Evolutionary conservation across 2,329 filamentous ascomycete genomes (phyloP).

Genomic region (Ophiostoma pallidulum): DNA sequence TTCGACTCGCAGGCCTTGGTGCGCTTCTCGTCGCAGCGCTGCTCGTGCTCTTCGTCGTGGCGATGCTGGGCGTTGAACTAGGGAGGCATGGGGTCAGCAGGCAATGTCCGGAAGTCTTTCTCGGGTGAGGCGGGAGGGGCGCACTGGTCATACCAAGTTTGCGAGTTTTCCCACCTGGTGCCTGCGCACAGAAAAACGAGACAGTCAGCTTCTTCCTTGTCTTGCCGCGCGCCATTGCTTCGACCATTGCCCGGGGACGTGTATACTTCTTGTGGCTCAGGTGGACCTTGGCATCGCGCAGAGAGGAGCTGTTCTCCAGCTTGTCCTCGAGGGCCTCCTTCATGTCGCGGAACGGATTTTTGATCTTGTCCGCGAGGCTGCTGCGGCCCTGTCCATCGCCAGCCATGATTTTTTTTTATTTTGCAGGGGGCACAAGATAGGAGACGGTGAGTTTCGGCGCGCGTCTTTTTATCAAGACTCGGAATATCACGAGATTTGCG

Average conservation of each 20-base stretch:
- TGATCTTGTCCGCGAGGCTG: slow-evolving; percentile 37
- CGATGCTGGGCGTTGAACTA: slow-evolving; percentile 79
- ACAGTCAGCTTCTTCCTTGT: background rate
- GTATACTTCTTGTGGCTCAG: slow-evolving; percentile 54
- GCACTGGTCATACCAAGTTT: slow-evolving; percentile 41
- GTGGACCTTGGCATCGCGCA: slow-evolving; percentile 48
- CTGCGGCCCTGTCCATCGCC: background rate
- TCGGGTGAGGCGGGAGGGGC: no score
- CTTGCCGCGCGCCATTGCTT: no score
- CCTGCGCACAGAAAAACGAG: slow-evolving; percentile 24
- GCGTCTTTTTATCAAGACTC: no score
- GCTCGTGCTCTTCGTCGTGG: slow-evolving; percentile 88
- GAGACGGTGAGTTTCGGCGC: no score
- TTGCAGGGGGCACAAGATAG: no score
- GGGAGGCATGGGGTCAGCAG: background rate
- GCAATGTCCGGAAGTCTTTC: no score
- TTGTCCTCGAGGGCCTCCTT: slow-evolving; percentile 48
- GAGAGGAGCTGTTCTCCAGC: slow-evolving; percentile 38
- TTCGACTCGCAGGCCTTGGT: slow-evolving; percentile 61
- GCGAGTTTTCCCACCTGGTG: slow-evolving; percentile 54
- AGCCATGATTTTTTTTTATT: no score
- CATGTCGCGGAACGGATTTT: slow-evolving; percentile 36
- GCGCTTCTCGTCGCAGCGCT: slow-evolving; percentile 73
- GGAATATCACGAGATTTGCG: no score
- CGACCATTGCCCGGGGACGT: no score